phyloP scores from a whole-genome alignment of 2,329 filamentous ascomycete genomes.

The Cladorrhinum sp. region DNA sequence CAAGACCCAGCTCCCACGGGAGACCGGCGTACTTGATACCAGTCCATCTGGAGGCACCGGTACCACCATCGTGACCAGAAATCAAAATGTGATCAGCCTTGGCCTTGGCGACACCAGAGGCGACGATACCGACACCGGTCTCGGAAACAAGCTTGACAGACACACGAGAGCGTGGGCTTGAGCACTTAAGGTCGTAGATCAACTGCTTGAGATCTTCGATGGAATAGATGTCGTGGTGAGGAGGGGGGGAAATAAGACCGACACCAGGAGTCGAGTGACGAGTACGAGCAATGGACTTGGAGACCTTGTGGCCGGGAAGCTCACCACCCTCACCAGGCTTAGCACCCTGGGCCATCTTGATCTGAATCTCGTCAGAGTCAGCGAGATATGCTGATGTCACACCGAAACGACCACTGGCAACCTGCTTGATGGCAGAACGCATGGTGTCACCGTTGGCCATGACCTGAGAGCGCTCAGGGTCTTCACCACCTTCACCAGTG shows the following conservation, averaged over 20 bases:
- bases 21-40: constrained; percentile 98
- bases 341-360: constrained; percentile 98
- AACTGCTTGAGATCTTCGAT: constrained; percentile 97
- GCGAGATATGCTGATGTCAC: constrained; percentile 93
- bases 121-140: constrained; percentile 95
- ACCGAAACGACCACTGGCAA: constrained; percentile 92
- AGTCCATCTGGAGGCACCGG: constrained; percentile 94
- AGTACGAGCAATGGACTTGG: constrained; percentile 87
- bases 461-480: constrained; percentile 81
- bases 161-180: constrained; percentile 84
- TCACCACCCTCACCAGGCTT: constrained; percentile 98
- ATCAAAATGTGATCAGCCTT: constrained; percentile 97
- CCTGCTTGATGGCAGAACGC: constrained; percentile 96
- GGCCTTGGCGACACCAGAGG: constrained; percentile 94
- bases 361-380: constrained; percentile 93
- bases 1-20: constrained; percentile 93
- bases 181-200: constrained; percentile 96
- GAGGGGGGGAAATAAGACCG: constrained; percentile 90
- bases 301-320: constrained; percentile 94
- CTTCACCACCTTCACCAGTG: constrained; percentile 95
- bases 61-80: constrained; percentile 94
- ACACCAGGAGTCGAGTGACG: constrained; percentile 95
- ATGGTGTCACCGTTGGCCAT: constrained; percentile 93
- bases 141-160: constrained; percentile 98
- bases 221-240: constrained; percentile 97